phyloP scores from a whole-genome alignment of 371 early-diverging fungal genomes.

The Lichtheimia ornata region DNA sequence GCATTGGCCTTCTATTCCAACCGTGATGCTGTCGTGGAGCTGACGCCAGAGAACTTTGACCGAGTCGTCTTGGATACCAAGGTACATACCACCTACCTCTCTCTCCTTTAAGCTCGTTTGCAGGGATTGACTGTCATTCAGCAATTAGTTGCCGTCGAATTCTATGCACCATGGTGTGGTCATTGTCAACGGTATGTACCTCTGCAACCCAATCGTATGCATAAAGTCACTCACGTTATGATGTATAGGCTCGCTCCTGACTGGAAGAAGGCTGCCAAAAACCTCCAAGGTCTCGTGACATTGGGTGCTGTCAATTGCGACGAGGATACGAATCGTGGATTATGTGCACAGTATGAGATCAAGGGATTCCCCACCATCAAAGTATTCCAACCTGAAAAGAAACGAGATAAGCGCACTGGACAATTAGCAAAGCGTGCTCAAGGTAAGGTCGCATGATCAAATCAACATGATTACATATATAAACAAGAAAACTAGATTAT shows the following conservation, averaged over 20 bases:
- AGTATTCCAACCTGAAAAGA: conserved; percentile 63
- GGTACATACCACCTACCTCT: conserved; percentile 45
- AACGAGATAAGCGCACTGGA: conserved; percentile 52
- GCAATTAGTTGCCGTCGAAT: conserved; percentile 83
- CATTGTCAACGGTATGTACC: conserved; percentile 77
- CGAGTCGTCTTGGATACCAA: conserved; percentile 66
- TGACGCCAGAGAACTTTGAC: conserved; percentile 70
- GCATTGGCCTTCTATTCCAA: conserved; percentile 46
- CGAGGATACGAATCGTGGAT: conserved; percentile 67
- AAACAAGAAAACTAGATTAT: conserved; percentile 62
- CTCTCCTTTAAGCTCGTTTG: neutral
- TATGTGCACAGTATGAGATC: conserved; percentile 79
- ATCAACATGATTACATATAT: neutral
- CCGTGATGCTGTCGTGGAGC: conserved; percentile 58
- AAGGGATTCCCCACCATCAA: conserved; percentile 97
- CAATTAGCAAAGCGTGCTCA: conserved; percentile 48
- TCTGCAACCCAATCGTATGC: too few relatives aligned
- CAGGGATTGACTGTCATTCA: conserved; percentile 21
- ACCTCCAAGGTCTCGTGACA: conserved; percentile 78
- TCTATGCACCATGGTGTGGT: conserved; percentile 95
- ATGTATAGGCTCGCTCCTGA: conserved; percentile 73
- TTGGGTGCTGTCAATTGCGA: conserved; percentile 92
- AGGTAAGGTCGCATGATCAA: conserved; percentile 27
- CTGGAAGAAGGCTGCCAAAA: conserved; percentile 85
- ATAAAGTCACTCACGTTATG: too few relatives aligned